phyloP scores from a whole-genome alignment of 164 flowering plant genomes.

The Vitis rupestris region DNA sequence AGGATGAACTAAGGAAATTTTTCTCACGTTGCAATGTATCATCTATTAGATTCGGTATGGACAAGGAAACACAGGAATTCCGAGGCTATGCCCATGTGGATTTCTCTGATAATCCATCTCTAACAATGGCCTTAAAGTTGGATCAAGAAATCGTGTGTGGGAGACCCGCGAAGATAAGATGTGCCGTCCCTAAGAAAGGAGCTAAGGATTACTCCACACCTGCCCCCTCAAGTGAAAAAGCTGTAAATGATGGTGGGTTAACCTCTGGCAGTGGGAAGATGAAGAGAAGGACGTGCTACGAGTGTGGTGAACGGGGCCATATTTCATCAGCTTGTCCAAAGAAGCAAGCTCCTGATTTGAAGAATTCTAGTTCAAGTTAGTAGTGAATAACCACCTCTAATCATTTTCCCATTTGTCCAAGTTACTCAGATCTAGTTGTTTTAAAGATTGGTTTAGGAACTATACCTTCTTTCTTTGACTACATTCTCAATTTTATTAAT shows the following conservation, averaged over 20 bases:
- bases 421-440: too few relatives aligned
- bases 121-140: conserved; percentile 62
- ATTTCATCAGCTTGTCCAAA: conserved; percentile 73
- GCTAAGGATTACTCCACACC: not conserved
- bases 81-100: conserved; percentile 93
- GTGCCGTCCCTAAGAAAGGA: conserved; percentile 76
- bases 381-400: not conserved
- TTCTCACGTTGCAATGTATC: conserved; percentile 70
- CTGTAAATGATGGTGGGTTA: conserved; percentile 4
- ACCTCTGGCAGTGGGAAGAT: conserved; percentile 39
- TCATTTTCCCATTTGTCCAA: too few relatives aligned
- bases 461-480: too few relatives aligned
- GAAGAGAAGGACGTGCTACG: conserved; percentile 69
- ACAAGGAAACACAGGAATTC: conserved; percentile 84
- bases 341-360: conserved; percentile 34
- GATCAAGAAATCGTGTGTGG: conserved; percentile 71
- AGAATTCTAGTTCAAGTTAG: conserved; percentile 10
- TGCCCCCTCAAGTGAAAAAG: not conserved
- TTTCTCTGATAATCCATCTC: conserved; percentile 63
- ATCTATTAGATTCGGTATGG: conserved; percentile 73
- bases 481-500: too few relatives aligned
- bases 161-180: conserved; percentile 73
- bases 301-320: conserved; percentile 81
- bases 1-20: conserved; percentile 66
- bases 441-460: too few relatives aligned